Percentiles rank a stretch among this genome's conserved stretches.
Conservation (phyloP, 2,329 filamentous ascomycete genomes). For the Falciphora oryzae region DNA sequence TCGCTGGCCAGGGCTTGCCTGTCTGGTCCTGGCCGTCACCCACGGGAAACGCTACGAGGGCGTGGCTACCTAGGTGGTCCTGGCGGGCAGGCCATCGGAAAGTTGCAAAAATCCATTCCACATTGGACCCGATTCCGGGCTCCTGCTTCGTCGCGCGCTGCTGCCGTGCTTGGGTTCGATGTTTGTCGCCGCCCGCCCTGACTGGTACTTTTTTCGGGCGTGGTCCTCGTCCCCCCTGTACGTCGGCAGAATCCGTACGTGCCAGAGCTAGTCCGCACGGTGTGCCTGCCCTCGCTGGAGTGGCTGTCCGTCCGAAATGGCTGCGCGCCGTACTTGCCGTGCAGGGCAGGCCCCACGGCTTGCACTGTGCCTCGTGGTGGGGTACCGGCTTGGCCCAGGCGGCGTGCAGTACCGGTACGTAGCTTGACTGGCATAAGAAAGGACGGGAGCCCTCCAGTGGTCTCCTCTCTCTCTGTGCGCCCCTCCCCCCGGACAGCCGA, state of each 20-base stretch:
- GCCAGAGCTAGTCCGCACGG: neutral
- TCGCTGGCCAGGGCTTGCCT: neutral
- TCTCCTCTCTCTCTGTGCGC: neutral
- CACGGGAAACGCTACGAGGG: neutral
- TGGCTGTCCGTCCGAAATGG: neutral
- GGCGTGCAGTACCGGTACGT: neutral
- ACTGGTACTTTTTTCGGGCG: neutral
- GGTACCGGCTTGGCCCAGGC: too few relatives aligned
- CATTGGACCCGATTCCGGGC: slow-evolving; percentile 6
- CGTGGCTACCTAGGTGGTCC: too few relatives aligned
- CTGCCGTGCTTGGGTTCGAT: neutral
- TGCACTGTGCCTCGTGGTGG: neutral
- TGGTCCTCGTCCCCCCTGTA: neutral
- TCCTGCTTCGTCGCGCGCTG: neutral
- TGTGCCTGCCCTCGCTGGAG: neutral
- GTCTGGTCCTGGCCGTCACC: neutral
- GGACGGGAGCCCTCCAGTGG: neutral
- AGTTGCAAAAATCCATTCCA: slow-evolving; percentile 8
- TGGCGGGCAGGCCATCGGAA: slow-evolving; percentile 2
- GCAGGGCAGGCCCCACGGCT: neutral
- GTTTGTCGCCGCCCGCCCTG: slow-evolving; percentile 1
- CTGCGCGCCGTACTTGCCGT: neutral
- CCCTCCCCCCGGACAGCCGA: slow-evolving; percentile 3
- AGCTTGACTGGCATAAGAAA: neutral
- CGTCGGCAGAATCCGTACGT: neutral